These are phyloP conservation scores for Eustoma russellianum DNA, from an alignment of 257 asterid genomes.

Conservation along the genomic window DNA sequence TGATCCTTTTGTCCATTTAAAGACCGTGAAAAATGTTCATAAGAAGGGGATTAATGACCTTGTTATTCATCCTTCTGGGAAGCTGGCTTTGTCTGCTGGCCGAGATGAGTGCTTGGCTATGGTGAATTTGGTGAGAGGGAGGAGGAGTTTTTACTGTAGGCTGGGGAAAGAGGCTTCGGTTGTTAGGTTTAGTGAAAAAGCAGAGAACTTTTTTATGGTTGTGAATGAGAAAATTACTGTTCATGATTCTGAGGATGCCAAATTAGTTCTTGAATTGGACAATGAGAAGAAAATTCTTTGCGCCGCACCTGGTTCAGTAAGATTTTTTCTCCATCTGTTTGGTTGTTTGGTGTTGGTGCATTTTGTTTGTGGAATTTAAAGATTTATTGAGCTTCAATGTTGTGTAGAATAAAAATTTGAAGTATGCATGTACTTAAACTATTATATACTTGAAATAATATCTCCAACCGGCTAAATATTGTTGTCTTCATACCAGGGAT, in stretches of 20 bases:
- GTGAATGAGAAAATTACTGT: constrained; percentile 56
- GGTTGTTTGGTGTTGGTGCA: not conserved
- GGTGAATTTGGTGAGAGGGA: constrained; percentile 83
- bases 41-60: constrained; percentile 55
- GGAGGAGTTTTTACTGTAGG: constrained; percentile 67
- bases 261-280: constrained; percentile 42
- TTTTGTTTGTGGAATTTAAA: not conserved
- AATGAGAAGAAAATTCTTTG: constrained; percentile 61
- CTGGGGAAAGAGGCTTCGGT: constrained; percentile 64
- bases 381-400: not conserved
- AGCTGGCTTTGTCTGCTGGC: constrained; percentile 71
- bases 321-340: constrained; percentile 1
- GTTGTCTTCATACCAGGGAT: too few species aligned
- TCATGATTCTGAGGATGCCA: constrained; percentile 81
- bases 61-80: constrained; percentile 78
- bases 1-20: constrained; percentile 78
- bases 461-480: too few species aligned
- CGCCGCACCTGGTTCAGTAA: constrained; percentile 53
- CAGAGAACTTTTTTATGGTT: constrained; percentile 61
- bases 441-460: too few species aligned
- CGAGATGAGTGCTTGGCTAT: constrained; percentile 78
- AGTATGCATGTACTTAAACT: too few species aligned
- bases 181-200: constrained; percentile 43
- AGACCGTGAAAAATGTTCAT: constrained; percentile 52
- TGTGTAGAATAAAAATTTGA: not conserved